Evolutionary conservation across 345 rosid species (phyloP), one percentile per base, ranked within the genome.

Genomic region (Arabidopsis arenosa): DNA sequence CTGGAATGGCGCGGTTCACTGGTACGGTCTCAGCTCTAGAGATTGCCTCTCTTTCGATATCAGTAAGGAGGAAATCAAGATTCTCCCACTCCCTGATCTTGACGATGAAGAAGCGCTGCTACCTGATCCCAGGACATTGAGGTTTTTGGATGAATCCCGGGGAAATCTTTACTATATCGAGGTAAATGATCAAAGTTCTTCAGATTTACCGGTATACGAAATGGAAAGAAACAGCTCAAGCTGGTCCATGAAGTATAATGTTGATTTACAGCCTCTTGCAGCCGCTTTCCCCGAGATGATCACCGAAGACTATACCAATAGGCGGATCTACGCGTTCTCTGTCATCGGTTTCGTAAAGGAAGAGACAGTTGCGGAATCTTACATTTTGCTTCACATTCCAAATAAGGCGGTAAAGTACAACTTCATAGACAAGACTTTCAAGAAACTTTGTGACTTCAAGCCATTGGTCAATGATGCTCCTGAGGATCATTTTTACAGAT

Each of bases 201-300:
- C 80, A 9, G 17, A 66, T 7, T 48, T 85, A 17, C 39, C 64
- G 39, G 82, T 85, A 12, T 74, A 70, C 18, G 83, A 80, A 68
- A 72, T 88, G 85, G 72, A 69, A 59, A 62, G 2, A n/a, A 75
- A 76, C 57, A 61, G 68, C 33, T 74, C 73, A 8, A 75, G 60
- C 32, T 87, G 89, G 91, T 70, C 41, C 8, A 3, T 75, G 3
- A 86, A 84, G 84, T 53, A 80, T 54, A 48, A 9, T 7, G 79
- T 83, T 33, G 81, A 88, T 47, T 68, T 88, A 21, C 47, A 47
- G 56, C 54, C 40, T 10, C 47, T 82, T 39, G 80, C 59, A 53
- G 48, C 59, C 1, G 72, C 64, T 47, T 75, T 79, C 56, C 85
- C 87, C 0, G 85, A 79, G 68, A 86, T 83, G 64, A 36, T 51